Evolutionary conservation across 768 basidiomycete genomes (phyloP).

Genomic region (Tylopilus felleus): DNA sequence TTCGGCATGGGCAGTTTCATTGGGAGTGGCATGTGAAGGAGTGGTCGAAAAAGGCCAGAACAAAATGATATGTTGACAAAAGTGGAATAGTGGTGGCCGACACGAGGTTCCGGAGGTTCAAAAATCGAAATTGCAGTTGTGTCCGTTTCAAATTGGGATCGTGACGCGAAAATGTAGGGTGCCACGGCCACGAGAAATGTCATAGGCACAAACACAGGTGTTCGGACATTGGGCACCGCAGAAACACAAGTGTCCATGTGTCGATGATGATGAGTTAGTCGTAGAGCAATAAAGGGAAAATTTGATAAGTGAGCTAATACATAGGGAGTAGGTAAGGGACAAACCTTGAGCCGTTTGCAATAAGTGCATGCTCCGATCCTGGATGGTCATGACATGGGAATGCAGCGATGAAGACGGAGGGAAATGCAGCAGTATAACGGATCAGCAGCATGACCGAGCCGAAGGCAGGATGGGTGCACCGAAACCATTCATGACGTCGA

Average conservation of each 20-base stretch:
- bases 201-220: slow-evolving; percentile 2
- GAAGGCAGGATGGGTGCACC: background rate
- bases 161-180: background rate
- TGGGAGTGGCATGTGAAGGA: background rate
- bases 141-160: slow-evolving; percentile 9
- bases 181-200: slow-evolving; percentile 11
- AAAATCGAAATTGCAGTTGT: slow-evolving; percentile 24
- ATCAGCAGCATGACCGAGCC: slow-evolving; percentile 14
- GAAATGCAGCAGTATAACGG: slow-evolving; percentile 6
- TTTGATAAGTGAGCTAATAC: slow-evolving; percentile 20
- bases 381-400: slow-evolving; percentile 10
- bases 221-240: slow-evolving; percentile 5
- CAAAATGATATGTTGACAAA: slow-evolving; percentile 4
- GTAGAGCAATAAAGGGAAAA: slow-evolving; percentile 2
- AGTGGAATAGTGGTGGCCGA: slow-evolving; percentile 2
- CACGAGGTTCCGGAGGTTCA: slow-evolving; percentile 30
- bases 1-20: no score
- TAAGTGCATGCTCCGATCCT: slow-evolving; percentile 83
- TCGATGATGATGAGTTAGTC: no score
- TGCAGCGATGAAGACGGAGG: slow-evolving; percentile 5
- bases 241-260: background rate
- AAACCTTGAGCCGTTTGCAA: slow-evolving; percentile 85
- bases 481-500: background rate
- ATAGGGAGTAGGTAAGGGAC: slow-evolving; percentile 23
- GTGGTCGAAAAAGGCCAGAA: background rate